Conservation (phyloP, 192 early-diverging fungal genomes). For the Coemansia reversa region DNA sequence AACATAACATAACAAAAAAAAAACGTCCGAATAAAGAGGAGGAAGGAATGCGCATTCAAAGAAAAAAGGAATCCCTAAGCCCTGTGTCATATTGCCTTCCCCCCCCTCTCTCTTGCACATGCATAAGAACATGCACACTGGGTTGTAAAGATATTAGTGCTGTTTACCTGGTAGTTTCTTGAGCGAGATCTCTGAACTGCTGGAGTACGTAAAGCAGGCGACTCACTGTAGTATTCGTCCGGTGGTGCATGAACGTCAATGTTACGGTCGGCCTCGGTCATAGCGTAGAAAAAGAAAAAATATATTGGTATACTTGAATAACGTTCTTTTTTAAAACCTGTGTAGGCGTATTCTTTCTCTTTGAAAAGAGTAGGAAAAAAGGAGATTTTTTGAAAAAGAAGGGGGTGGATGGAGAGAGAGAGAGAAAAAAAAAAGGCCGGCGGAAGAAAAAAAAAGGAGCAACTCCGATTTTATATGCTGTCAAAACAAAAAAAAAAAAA, state of each 20-base stretch:
- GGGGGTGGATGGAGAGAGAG: not conserved
- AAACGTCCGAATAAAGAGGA: not conserved
- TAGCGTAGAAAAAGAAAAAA: not conserved
- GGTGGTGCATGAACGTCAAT: slow-evolving; percentile 38
- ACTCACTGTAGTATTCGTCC: slow-evolving; percentile 42
- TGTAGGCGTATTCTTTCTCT: too few relatives aligned
- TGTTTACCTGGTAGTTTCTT: slow-evolving; percentile 36
- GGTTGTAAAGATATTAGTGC: too few relatives aligned
- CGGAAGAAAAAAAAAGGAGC: not conserved
- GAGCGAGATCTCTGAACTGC: slow-evolving; percentile 37
- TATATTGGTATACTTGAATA: too few relatives aligned
- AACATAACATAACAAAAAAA: not conserved
- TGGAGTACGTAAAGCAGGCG: slow-evolving; percentile 15
- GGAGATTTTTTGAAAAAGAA: not conserved
- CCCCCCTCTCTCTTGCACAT: too few relatives aligned
- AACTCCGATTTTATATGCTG: too few relatives aligned
- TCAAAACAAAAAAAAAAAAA: too few relatives aligned
- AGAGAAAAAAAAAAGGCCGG: not conserved
- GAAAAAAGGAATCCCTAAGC: too few relatives aligned
- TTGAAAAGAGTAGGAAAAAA: not conserved
- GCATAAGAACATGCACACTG: too few relatives aligned
- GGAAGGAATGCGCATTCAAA: not conserved
- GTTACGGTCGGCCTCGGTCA: slow-evolving; percentile 14
- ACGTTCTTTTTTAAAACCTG: too few relatives aligned
- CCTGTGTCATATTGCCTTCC: too few relatives aligned